Conservation (phyloP, 2,329 filamentous ascomycete species). For the Mycocentrospora acerina region DNA sequence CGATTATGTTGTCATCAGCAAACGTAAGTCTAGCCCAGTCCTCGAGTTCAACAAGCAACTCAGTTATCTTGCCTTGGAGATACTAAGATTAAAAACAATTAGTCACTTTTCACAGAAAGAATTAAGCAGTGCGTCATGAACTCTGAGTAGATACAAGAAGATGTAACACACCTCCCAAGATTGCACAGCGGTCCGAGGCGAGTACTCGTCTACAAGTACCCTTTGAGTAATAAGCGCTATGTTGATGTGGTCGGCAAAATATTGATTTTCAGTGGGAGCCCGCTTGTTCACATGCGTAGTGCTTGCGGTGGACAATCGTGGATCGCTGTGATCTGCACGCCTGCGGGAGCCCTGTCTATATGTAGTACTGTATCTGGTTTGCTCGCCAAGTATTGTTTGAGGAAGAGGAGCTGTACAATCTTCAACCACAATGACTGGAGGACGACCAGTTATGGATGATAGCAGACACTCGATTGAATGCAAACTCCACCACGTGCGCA, state of each 20-base stretch:
- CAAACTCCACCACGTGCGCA: conserved; percentile 44
- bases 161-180: conserved; percentile 36
- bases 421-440: conserved; percentile 35
- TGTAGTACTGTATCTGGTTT: too few species aligned
- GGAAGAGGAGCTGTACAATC: conserved; percentile 39
- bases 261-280: conserved; percentile 2
- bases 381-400: conserved; percentile 8
- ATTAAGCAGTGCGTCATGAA: not conserved
- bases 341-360: too few species aligned
- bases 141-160: not conserved
- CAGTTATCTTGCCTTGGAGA: conserved; percentile 34
- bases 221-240: conserved; percentile 38
- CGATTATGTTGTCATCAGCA: not conserved
- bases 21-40: conserved; percentile 32
- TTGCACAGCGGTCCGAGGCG: conserved; percentile 30
- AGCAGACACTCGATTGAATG: conserved; percentile 42
- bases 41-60: conserved; percentile 33
- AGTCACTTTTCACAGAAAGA: conserved; percentile 2
- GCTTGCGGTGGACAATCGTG: conserved; percentile 1
- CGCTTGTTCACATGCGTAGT: conserved; percentile 1
- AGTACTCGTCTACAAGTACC: conserved; percentile 37
- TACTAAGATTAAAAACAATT: conserved; percentile 5
- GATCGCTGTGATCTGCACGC: not conserved
- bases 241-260: conserved; percentile 16
- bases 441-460: conserved; percentile 42